These are phyloP conservation scores for Glaciozyma antarctica DNA, from an alignment of 768 basidiomycete species.

Conservation along the genomic window DNA sequence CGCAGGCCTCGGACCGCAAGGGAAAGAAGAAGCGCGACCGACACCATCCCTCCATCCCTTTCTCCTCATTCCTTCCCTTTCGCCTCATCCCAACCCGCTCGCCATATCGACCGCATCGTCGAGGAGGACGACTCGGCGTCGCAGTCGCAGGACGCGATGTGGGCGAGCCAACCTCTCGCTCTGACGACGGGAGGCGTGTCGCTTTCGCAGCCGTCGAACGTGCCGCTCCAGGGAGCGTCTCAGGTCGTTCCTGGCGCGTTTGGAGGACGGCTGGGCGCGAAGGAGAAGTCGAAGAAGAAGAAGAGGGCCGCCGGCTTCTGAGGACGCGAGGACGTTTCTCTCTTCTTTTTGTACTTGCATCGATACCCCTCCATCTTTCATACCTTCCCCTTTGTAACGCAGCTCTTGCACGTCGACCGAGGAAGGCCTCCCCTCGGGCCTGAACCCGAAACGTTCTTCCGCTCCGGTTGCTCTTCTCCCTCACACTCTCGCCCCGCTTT, in stretches of 20 bases:
- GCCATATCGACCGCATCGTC: neutral
- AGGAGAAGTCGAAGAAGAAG: conserved; percentile 13
- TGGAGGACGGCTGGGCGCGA: conserved; percentile 16
- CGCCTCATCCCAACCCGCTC: neutral
- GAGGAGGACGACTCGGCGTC: neutral
- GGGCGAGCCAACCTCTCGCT: neutral
- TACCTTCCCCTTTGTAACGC: neutral
- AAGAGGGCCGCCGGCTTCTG: conserved; percentile 22
- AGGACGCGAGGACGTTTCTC: conserved; percentile 13
- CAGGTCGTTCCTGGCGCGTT: conserved; percentile 31
- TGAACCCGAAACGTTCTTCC: no score
- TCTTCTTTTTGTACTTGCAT: neutral
- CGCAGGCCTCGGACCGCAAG: neutral
- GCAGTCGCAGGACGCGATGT: neutral
- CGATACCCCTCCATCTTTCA: neutral
- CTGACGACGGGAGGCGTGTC: neutral
- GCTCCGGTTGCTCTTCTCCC: neutral
- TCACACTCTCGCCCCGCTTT: neutral
- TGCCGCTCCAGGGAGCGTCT: neutral
- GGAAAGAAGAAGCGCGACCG: neutral
- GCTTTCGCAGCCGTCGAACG: neutral
- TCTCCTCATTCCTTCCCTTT: neutral
- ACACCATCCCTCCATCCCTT: neutral
- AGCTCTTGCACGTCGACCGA: no score
- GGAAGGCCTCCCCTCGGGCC: no score